These are phyloP conservation scores for Syncephalastrum monosporum DNA, from an alignment of 371 early-diverging fungal genomes.

Conservation along the genomic window DNA sequence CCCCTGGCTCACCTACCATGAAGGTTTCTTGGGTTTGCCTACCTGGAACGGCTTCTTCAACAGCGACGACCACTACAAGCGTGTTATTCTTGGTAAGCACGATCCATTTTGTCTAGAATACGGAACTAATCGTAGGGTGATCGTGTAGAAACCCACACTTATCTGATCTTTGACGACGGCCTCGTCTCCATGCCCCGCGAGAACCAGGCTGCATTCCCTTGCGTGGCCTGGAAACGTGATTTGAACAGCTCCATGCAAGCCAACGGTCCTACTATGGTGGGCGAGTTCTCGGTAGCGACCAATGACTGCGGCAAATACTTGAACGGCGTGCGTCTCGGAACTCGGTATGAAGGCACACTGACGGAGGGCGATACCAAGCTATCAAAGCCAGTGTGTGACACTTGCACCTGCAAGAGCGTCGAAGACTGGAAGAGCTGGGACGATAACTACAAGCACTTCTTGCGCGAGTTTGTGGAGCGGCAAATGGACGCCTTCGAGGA, in stretches of 20 bases:
- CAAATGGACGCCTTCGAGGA: conserved; percentile 52
- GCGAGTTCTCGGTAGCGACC: conserved; percentile 73
- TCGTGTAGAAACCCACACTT: conserved; percentile 42
- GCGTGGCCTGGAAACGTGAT: conserved; percentile 37
- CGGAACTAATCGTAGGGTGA: neutral
- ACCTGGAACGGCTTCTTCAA: conserved; percentile 42
- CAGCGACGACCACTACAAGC: conserved; percentile 16
- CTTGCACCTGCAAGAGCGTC: conserved; percentile 50
- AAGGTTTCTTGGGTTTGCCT: conserved; percentile 38
- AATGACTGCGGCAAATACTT: conserved; percentile 75
- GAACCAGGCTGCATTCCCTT: conserved; percentile 47
- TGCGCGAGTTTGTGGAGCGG: conserved; percentile 34
- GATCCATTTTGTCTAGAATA: neutral
- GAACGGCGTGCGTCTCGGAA: conserved; percentile 68
- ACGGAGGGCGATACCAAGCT: conserved; percentile 9
- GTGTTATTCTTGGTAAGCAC: conserved; percentile 35
- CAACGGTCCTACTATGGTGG: conserved; percentile 63
- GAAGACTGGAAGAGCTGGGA: conserved; percentile 41
- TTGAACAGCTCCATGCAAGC: conserved; percentile 20
- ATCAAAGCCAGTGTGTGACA: conserved; percentile 25
- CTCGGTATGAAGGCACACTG: conserved; percentile 66
- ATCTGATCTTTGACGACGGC: conserved; percentile 43
- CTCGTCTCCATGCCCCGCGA: conserved; percentile 45
- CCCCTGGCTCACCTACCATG: conserved; percentile 44
- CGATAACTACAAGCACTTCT: conserved; percentile 36